These are phyloP conservation scores for Ophiostoma perfectum DNA, from an alignment of 2,329 filamentous ascomycete species.

Conservation along the genomic window DNA sequence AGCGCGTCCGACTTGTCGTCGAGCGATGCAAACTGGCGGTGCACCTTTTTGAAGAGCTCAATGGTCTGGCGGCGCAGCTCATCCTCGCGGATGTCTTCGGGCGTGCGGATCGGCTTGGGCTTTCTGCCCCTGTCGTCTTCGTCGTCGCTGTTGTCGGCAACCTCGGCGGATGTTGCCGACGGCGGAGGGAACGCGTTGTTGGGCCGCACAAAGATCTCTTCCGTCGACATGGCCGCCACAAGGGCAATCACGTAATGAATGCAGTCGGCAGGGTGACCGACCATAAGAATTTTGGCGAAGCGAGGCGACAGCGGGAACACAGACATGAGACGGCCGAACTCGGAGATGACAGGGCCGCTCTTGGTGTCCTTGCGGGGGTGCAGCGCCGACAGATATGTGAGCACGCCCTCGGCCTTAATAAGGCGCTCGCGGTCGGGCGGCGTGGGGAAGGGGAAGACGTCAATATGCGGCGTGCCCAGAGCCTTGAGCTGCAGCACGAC, in stretches of 20 bases:
- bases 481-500: constrained; percentile 90
- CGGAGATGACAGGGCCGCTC: constrained; percentile 56
- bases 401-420: constrained; percentile 75
- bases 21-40: constrained; percentile 70
- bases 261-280: constrained; percentile 77
- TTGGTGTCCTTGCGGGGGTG: constrained; percentile 36
- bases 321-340: constrained; percentile 73
- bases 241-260: constrained; percentile 81
- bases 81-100: constrained; percentile 66
- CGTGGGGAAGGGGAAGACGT: constrained; percentile 95
- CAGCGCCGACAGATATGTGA: constrained; percentile 80
- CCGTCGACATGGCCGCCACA: constrained; percentile 81
- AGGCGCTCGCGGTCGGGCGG: constrained; percentile 73
- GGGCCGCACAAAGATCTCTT: constrained; percentile 81
- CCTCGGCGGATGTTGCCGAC: constrained; percentile 33
- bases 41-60: constrained; percentile 60
- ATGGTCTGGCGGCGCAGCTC: constrained; percentile 61
- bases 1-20: constrained; percentile 83
- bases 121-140: constrained; percentile 37
- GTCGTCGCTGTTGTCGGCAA: constrained; percentile 37
- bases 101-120: constrained; percentile 46
- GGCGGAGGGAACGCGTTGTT: constrained; percentile 64
- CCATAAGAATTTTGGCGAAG: constrained; percentile 84
- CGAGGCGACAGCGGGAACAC: constrained; percentile 86
- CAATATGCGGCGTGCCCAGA: constrained; percentile 84